Conservation (phyloP, 73 alveolate genomes). For the Loxodes magnus region DNA sequence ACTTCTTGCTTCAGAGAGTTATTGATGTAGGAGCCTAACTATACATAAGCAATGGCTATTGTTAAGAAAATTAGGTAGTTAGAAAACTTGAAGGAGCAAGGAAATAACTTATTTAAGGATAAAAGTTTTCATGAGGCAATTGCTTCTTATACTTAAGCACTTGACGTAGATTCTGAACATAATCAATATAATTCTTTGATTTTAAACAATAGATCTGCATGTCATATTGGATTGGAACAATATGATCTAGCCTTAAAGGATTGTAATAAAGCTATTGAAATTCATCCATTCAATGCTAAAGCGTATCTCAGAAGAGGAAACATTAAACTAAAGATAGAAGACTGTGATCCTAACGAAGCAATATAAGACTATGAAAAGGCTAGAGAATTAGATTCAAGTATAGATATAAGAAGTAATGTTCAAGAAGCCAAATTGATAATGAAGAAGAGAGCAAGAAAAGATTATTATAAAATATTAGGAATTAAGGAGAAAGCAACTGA, state of each 20-base stretch:
- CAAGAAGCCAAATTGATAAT: slow-evolving; percentile 56
- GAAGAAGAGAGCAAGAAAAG: slow-evolving; percentile 39
- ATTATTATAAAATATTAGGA: slow-evolving; percentile 57
- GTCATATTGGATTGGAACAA: slow-evolving; percentile 49
- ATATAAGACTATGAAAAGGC: slow-evolving; percentile 74
- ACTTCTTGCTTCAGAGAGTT: slow-evolving; percentile 43
- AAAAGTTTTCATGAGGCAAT: slow-evolving; percentile 68
- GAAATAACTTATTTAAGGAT: slow-evolving; percentile 51
- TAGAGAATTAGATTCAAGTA: slow-evolving; percentile 62
- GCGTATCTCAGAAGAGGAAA: slow-evolving; percentile 89
- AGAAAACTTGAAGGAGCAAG: slow-evolving; percentile 68
- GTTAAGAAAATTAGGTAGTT: slow-evolving; percentile 34
- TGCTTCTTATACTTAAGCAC: slow-evolving; percentile 71
- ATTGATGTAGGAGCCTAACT: slow-evolving; percentile 51
- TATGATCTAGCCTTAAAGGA: slow-evolving; percentile 76
- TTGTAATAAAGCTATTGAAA: slow-evolving; percentile 62
- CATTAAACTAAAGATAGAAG: slow-evolving; percentile 50
- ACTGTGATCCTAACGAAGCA: slow-evolving; percentile 89
- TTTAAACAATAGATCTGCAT: slow-evolving; percentile 75
- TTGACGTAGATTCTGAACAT: slow-evolving; percentile 70
- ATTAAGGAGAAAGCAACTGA: slow-evolving; percentile 41
- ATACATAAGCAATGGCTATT: slow-evolving; percentile 14
- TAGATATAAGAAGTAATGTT: slow-evolving; percentile 47
- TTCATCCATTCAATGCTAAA: slow-evolving; percentile 69
- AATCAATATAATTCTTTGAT: slow-evolving; percentile 62